Conservation (phyloP, 1,139 yeast genomes). For the Yamadazyma triangularis region DNA sequence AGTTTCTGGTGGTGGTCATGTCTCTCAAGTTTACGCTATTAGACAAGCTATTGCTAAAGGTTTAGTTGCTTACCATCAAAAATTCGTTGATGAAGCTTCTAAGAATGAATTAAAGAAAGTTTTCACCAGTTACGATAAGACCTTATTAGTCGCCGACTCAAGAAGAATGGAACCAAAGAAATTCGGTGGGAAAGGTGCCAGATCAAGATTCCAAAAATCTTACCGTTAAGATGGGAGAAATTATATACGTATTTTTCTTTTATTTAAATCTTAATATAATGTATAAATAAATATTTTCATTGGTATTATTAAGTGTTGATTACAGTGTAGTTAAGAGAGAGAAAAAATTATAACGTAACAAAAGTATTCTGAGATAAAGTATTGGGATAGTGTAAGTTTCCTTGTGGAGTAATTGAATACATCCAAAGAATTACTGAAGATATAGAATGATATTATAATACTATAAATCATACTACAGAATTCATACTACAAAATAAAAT, state of each 20-base stretch:
- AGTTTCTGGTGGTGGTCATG: constrained; percentile 99
- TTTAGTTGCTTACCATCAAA: constrained; percentile 98
- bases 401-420: too few species aligned
- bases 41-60: constrained; percentile 99
- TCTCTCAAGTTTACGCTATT: constrained; percentile 98
- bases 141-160: constrained; percentile 98
- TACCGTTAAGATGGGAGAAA: constrained; percentile 67
- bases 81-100: constrained; percentile 98
- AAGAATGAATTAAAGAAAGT: constrained; percentile 99
- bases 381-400: too few species aligned
- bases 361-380: too few species aligned
- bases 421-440: too few species aligned
- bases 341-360: too few species aligned
- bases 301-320: too few species aligned
- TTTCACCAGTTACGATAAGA: constrained; percentile 97
- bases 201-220: constrained; percentile 99
- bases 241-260: neutral
- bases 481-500: too few species aligned
- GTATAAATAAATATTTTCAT: neutral
- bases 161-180: constrained; percentile 99
- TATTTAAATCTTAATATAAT: neutral
- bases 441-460: too few species aligned
- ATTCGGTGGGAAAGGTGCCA: constrained; percentile 99
- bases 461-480: too few species aligned
- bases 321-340: too few species aligned